Conservation (phyloP, 176 grass and related monocot species). For the Oryza officinalis region DNA sequence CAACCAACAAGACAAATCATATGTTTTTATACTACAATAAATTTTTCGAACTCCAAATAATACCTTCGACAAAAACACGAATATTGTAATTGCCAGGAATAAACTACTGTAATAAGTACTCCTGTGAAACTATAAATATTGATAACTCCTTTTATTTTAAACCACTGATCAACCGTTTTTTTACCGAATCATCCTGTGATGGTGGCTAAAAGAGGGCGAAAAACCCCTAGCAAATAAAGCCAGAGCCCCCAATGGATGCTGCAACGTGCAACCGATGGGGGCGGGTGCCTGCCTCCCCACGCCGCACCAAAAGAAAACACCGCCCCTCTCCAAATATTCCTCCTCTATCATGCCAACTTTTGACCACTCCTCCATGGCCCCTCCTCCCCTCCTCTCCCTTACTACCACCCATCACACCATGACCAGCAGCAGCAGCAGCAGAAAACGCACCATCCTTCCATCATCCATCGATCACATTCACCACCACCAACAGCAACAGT, state of each 20-base stretch:
- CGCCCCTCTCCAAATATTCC: constrained; percentile 58
- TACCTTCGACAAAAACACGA: too few species aligned
- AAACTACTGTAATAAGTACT: too few species aligned
- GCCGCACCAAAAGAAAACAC: constrained; percentile 28
- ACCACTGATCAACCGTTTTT: too few species aligned
- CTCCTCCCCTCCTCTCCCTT: neutral
- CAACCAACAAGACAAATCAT: too few species aligned
- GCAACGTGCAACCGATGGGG: constrained; percentile 13
- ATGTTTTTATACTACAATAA: too few species aligned
- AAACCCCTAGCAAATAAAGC: neutral
- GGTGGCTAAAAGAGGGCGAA: neutral
- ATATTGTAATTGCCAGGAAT: too few species aligned
- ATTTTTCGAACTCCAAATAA: too few species aligned
- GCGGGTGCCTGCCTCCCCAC: constrained; percentile 37
- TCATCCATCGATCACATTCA: neutral
- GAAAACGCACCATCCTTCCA: neutral
- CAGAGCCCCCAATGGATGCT: neutral
- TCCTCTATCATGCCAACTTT: constrained; percentile 63
- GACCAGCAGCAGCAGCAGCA: neutral
- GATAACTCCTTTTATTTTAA: too few species aligned
- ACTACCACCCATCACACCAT: neutral
- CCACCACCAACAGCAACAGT: neutral
- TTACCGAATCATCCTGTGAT: too few species aligned
- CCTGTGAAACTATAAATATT: too few species aligned
- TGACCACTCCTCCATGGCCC: constrained; percentile 42